Evolutionary conservation across 345 rosid species (phyloP).

Genomic region (Psidium friedrichsthalianum): DNA sequence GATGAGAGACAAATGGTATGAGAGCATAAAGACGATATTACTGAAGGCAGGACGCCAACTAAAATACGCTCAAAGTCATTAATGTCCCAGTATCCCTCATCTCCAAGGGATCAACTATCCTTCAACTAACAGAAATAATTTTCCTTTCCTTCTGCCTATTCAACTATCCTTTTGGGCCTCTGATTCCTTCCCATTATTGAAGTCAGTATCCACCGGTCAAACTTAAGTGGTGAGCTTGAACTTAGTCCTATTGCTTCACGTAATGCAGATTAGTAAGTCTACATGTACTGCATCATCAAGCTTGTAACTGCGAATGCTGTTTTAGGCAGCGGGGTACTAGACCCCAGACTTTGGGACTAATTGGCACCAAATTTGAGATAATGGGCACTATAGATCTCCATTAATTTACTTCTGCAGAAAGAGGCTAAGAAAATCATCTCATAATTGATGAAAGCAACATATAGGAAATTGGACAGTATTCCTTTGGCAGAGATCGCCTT

Average conservation of each 20-base stretch:
- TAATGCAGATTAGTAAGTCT: neutral
- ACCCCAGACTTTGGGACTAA: neutral
- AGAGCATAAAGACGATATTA: neutral
- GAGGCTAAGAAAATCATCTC: neutral
- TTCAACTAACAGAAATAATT: neutral
- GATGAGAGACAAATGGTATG: neutral
- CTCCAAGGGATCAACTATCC: neutral
- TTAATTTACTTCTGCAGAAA: neutral
- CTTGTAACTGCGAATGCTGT: neutral
- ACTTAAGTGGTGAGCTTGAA: neutral
- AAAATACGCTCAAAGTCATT: neutral
- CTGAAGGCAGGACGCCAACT: neutral
- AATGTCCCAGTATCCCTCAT: neutral
- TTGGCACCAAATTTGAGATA: neutral
- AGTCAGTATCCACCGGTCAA: neutral
- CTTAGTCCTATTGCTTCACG: neutral
- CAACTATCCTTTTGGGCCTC: neutral
- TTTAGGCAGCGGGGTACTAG: neutral
- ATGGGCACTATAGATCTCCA: neutral
- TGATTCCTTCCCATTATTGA: neutral
- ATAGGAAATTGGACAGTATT: neutral
- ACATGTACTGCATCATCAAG: neutral
- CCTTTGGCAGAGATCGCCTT: neutral
- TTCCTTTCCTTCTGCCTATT: neutral
- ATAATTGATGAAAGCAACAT: neutral